These are phyloP conservation scores for Rasamsonia emersonii DNA, from an alignment of 2,329 filamentous ascomycete species.

Conservation along the genomic window DNA sequence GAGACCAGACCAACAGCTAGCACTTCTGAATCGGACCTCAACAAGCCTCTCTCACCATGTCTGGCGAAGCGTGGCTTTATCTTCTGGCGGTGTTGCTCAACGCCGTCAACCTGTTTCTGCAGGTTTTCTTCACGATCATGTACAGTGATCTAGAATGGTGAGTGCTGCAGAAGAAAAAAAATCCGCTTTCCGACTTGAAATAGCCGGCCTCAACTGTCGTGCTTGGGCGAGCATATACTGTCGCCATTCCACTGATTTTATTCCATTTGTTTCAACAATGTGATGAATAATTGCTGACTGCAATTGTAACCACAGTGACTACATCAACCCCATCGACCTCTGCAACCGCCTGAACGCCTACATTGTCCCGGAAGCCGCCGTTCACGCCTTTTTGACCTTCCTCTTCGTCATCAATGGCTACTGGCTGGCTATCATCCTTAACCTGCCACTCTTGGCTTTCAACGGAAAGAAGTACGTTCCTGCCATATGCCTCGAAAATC, in stretches of 20 bases:
- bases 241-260: no score
- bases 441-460: slow-evolving; percentile 83
- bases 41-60: slow-evolving; percentile 69
- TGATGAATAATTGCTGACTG: slow-evolving; percentile 21
- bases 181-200: neutral
- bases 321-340: slow-evolving; percentile 99
- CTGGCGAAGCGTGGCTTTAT: slow-evolving; percentile 97
- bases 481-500: neutral
- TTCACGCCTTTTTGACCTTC: slow-evolving; percentile 91
- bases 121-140: slow-evolving; percentile 99
- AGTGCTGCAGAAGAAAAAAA: slow-evolving; percentile 35
- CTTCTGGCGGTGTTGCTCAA: slow-evolving; percentile 97
- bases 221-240: no score
- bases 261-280: no score
- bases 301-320: slow-evolving; percentile 60
- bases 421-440: slow-evolving; percentile 88
- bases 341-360: slow-evolving; percentile 99
- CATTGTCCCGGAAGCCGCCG: slow-evolving; percentile 95
- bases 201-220: neutral
- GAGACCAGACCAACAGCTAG: no score
- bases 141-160: slow-evolving; percentile 99
- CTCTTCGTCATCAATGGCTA: slow-evolving; percentile 98
- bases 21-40: no score
- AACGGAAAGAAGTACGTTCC: slow-evolving; percentile 90
- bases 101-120: slow-evolving; percentile 98